Conservation (phyloP, 192 early-diverging fungal species). For the Funneliformis mosseae region DNA sequence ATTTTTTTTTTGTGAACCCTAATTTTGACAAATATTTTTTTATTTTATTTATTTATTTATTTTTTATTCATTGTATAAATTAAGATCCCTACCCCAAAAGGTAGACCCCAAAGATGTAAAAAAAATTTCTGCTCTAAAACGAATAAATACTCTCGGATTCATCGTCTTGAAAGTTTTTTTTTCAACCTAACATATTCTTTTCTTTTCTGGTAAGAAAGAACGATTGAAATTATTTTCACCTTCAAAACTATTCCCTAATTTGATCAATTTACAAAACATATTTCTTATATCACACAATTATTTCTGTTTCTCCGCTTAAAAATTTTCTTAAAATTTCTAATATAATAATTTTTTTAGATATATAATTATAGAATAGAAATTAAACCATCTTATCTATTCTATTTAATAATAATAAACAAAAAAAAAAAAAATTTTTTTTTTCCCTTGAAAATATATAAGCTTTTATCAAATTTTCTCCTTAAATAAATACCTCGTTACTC, state of each 20-base stretch:
- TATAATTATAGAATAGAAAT: not conserved
- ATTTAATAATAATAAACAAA: not conserved
- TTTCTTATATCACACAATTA: not conserved
- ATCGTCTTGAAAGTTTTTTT: no score
- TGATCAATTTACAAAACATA: not conserved
- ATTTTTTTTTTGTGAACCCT: no score
- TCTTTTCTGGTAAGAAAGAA: not conserved
- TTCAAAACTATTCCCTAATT: not conserved
- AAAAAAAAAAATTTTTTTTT: not conserved
- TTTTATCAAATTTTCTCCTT: not conserved
- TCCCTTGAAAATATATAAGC: not conserved
- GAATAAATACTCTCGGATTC: no score
- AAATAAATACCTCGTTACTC: not conserved
- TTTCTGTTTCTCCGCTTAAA: not conserved
- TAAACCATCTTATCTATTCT: not conserved
- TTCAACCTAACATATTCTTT: not conserved
- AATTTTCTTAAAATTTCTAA: not conserved
- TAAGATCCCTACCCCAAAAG: no score
- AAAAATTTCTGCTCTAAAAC: no score
- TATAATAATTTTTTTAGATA: not conserved
- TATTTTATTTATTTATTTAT: no score
- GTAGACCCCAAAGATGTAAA: no score
- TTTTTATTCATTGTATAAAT: no score
- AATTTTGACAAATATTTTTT: no score
- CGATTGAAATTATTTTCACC: not conserved